Percentiles rank a stretch among this genome's conserved stretches.
Evolutionary conservation across 768 basidiomycete species (phyloP).

Genomic region (Phlegmacium glaucopus): DNA sequence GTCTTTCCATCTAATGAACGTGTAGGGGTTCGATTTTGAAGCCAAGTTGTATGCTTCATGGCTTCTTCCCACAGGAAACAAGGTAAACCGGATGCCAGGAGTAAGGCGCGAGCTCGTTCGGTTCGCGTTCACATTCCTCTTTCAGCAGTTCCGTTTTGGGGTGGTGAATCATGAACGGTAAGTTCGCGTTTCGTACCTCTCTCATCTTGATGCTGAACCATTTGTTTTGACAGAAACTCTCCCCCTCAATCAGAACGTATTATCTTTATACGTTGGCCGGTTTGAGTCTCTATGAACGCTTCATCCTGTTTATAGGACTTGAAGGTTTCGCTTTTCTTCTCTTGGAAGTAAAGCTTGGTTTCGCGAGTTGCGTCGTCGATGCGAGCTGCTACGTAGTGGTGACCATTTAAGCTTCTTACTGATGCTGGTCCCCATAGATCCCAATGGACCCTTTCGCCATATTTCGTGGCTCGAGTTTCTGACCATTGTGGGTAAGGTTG

Average conservation of each 20-base stretch:
- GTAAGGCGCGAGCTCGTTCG: constrained; percentile 27
- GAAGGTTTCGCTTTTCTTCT: constrained; percentile 15
- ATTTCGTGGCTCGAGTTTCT: constrained; percentile 9
- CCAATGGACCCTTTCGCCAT: constrained; percentile 14
- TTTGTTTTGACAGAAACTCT: no score
- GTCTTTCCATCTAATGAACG: constrained; percentile 17
- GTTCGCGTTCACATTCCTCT: no score
- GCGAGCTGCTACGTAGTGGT: constrained; percentile 22
- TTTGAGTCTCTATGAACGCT: no score
- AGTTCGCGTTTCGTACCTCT: no score
- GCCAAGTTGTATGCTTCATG: constrained; percentile 20
- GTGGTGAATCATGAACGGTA: no score
- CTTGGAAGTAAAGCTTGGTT: constrained; percentile 9
- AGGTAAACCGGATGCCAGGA: constrained; percentile 16
- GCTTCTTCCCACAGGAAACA: no score
- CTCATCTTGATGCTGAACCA: no score
- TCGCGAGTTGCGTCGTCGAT: constrained; percentile 17
- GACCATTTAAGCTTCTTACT: constrained; percentile 12
- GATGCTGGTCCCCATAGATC: constrained; percentile 31
- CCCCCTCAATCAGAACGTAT: no score
- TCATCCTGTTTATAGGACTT: no score
- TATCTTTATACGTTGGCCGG: no score
- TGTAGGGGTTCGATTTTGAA: constrained; percentile 26
- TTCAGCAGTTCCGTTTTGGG: no score
- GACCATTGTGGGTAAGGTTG: constrained; percentile 27